Evolutionary conservation across 1,284 basidiomycete genomes (phyloP).

Genomic region (Vanrija humicola): DNA sequence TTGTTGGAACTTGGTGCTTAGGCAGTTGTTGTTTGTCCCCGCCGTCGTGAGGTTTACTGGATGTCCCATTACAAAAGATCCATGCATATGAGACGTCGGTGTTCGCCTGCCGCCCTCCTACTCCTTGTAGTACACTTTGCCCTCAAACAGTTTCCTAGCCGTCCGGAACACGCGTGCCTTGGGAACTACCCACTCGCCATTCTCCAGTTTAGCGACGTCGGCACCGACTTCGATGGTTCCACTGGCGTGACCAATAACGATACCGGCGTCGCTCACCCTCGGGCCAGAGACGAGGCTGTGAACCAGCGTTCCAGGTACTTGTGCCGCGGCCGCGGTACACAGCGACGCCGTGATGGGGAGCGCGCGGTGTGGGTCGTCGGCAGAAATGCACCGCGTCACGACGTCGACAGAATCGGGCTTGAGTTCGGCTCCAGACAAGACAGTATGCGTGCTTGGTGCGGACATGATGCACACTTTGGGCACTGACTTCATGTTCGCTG

Average conservation of each 20-base stretch:
- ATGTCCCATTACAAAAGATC: too few relatives aligned
- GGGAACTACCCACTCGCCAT: conserved; percentile 47
- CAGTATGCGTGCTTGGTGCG: conserved; percentile 33
- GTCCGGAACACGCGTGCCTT: conserved; percentile 64
- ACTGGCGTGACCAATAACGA: conserved; percentile 61
- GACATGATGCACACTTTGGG: conserved; percentile 66
- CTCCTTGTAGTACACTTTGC: conserved; percentile 56
- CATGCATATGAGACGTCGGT: too few relatives aligned
- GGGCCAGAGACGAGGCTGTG: conserved; percentile 47
- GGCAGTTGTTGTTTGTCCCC: too few relatives aligned
- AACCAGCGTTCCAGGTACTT: conserved; percentile 56
- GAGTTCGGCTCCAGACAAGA: conserved; percentile 19
- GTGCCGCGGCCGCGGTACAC: conserved; percentile 63
- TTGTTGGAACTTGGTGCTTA: too few relatives aligned
- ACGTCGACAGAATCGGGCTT: conserved; percentile 53
- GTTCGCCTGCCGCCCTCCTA: too few relatives aligned
- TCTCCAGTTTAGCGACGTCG: conserved; percentile 48
- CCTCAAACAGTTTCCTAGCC: conserved; percentile 65
- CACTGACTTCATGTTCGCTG: conserved; percentile 45
- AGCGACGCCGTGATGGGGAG: conserved; percentile 70
- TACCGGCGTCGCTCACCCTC: conserved; percentile 21
- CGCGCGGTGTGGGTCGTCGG: conserved; percentile 67
- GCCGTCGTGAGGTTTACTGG: too few relatives aligned
- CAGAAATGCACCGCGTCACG: conserved; percentile 62
- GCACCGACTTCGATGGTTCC: conserved; percentile 65